phyloP scores from a whole-genome alignment of 225 moss, liverwort and hornwort genomes.

The Pseudisothecium myosuroides region DNA sequence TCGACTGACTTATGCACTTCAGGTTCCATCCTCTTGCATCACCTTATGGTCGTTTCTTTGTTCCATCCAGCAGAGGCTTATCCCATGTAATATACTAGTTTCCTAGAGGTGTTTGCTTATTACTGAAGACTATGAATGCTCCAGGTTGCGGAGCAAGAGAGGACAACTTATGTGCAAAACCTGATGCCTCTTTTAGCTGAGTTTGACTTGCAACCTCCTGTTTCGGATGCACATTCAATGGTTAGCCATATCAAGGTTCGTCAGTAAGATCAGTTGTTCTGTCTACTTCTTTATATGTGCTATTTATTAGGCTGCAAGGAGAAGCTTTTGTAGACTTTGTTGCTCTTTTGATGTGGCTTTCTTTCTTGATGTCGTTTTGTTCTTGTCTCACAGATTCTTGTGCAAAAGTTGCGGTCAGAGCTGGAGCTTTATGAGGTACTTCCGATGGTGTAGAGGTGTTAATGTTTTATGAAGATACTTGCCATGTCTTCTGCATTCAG shows the following conservation, averaged over 20 bases:
- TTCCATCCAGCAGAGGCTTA: neutral
- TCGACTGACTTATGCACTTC: constrained; percentile 88
- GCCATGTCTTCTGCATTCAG: neutral
- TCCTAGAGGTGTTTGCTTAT: neutral
- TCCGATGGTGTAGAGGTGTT: neutral
- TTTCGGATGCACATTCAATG: constrained; percentile 93
- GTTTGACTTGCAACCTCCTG: constrained; percentile 90
- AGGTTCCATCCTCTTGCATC: constrained; percentile 28
- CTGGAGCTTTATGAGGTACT: constrained; percentile 87
- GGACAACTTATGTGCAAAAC: constrained; percentile 76
- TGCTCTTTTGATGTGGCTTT: neutral
- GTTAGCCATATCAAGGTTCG: constrained; percentile 95
- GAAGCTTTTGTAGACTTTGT: neutral
- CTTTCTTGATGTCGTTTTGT: neutral
- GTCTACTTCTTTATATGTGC: neutral
- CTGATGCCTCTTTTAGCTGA: constrained; percentile 88
- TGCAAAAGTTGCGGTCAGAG: constrained; percentile 93
- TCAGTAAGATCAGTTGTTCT: neutral
- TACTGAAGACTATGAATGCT: neutral
- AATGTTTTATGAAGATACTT: neutral
- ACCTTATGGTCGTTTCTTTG: neutral
- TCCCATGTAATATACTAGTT: neutral
- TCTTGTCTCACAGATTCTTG: constrained; percentile 54
- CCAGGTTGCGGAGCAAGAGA: constrained; percentile 94
- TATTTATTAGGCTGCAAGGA: neutral